Percentiles rank a stretch among this genome's conserved stretches.
Evolutionary conservation across 192 early-diverging fungal species (phyloP).

Genomic region (Chytriomyces confervae): DNA sequence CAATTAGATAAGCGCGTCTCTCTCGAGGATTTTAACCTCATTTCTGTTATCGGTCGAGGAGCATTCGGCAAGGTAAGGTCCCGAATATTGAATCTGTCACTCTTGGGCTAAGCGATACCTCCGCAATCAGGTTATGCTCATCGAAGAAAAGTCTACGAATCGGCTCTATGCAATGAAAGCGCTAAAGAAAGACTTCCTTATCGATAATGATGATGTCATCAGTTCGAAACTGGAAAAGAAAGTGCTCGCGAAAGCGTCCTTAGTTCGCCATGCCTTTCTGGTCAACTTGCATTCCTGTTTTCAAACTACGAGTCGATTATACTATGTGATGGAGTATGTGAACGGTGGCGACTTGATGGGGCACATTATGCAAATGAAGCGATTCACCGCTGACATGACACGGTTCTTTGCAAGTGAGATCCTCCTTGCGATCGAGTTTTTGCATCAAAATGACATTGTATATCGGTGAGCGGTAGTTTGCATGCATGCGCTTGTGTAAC

Average conservation of each 20-base stretch:
- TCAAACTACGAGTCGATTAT: conserved; percentile 45
- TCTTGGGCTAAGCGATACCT: background rate
- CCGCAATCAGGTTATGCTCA: conserved; percentile 79
- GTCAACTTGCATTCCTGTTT: conserved; percentile 52
- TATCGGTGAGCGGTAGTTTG: conserved; percentile 63
- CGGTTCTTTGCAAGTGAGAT: conserved; percentile 98
- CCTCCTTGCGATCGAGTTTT: conserved; percentile 91
- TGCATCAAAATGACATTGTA: conserved; percentile 91
- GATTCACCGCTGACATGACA: conserved; percentile 86
- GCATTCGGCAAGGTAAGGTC: conserved; percentile 91
- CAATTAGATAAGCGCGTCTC: conserved; percentile 61
- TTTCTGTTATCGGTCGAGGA: conserved; percentile 95
- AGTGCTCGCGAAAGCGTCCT: conserved; percentile 88
- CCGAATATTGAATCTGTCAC: too few species aligned
- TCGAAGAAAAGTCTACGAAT: conserved; percentile 83
- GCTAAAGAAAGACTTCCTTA: conserved; percentile 96
- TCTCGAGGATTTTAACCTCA: conserved; percentile 91
- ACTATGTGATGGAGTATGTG: conserved; percentile 99
- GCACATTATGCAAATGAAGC: conserved; percentile 87
- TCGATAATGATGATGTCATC: conserved; percentile 97
- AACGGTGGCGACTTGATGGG: conserved; percentile 98
- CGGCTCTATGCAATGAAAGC: conserved; percentile 96
- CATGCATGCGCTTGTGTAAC: too few species aligned
- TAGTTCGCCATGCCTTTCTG: conserved; percentile 91
- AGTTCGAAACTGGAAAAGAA: conserved; percentile 91